These are phyloP conservation scores for Zygosaccharomyces bisporus DNA, from an alignment of 805 yeast species.

Conservation along the genomic window DNA sequence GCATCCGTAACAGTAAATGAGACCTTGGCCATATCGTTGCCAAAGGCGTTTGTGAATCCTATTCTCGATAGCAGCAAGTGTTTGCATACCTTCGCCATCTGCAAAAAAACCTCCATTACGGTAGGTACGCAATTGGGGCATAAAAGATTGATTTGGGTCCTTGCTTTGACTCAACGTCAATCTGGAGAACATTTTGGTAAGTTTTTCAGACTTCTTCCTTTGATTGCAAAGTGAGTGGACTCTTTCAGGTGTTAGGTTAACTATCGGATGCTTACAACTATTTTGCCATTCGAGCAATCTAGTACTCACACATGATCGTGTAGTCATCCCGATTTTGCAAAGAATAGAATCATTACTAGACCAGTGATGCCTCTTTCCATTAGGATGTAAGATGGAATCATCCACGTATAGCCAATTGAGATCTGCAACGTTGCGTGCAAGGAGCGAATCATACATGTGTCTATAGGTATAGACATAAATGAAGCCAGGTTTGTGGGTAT, in stretches of 20 bases:
- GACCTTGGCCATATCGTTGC: constrained; percentile 31
- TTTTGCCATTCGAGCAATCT: constrained; percentile 31
- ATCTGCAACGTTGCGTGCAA: constrained; percentile 3
- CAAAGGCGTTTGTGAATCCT: constrained; percentile 28
- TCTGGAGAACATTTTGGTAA: constrained; percentile 14
- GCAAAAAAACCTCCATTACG: constrained; percentile 27
- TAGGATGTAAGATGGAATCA: constrained; percentile 18
- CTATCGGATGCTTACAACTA: constrained; percentile 27
- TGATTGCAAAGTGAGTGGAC: constrained; percentile 10
- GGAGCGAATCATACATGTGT: constrained; percentile 19
- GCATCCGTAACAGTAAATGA: constrained; percentile 32
- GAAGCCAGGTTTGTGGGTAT: constrained; percentile 19
- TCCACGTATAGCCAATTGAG: constrained; percentile 23
- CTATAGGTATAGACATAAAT: constrained; percentile 31
- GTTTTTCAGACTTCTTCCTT: neutral
- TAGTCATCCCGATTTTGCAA: constrained; percentile 35
- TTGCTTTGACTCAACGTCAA: constrained; percentile 11
- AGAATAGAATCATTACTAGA: constrained; percentile 19
- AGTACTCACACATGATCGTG: constrained; percentile 21
- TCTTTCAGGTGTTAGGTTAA: constrained; percentile 28
- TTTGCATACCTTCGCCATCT: constrained; percentile 16
- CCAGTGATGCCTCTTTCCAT: constrained; percentile 19
- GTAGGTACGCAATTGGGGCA: constrained; percentile 16
- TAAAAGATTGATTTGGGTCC: neutral
- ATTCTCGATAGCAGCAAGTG: constrained; percentile 23